A percentile compares a stretch with the other conserved stretches of the same genome.
phyloP scores from a whole-genome alignment of 768 basidiomycete species.

The Boletus bicolor region DNA sequence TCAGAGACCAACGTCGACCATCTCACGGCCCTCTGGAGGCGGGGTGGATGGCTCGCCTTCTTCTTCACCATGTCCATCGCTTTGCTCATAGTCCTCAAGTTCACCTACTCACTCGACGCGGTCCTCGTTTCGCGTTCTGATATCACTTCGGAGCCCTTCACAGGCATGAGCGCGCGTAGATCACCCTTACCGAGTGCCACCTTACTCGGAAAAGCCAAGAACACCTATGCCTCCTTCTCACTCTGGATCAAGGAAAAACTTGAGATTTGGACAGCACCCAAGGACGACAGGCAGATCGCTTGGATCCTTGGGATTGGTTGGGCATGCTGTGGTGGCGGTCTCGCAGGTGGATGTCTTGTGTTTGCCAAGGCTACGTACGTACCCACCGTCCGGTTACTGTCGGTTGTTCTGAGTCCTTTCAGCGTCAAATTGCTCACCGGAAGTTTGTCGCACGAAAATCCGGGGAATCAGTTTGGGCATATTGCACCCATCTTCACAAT shows the following conservation, averaged over 20 bases:
- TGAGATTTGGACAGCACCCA: conserved; percentile 72
- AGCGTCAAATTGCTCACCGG: conserved; percentile 82
- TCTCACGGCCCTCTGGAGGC: conserved; percentile 81
- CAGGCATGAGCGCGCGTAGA: conserved; percentile 36
- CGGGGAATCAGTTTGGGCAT: conserved; percentile 86
- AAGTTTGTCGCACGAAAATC: conserved; percentile 72
- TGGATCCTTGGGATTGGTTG: conserved; percentile 93
- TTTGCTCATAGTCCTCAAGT: conserved; percentile 62
- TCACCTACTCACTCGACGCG: conserved; percentile 68
- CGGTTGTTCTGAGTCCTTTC: conserved; percentile 8
- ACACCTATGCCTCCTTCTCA: conserved; percentile 46
- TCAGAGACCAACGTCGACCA: conserved; percentile 70
- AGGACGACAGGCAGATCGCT: conserved; percentile 80
- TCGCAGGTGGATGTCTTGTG: conserved; percentile 87
- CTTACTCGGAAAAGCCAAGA: conserved; percentile 34
- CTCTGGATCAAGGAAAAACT: conserved; percentile 56
- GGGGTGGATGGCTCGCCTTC: conserved; percentile 86
- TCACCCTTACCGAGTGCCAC: conserved; percentile 17
- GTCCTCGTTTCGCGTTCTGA: conserved; percentile 71
- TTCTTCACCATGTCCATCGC: conserved; percentile 78
- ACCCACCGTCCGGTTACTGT: neutral
- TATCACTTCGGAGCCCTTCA: conserved; percentile 55
- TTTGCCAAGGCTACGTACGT: conserved; percentile 56
- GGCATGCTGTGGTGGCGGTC: conserved; percentile 88
- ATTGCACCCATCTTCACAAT: conserved; percentile 76